Evolutionary conservation across 305 asterid genomes (phyloP).

Genomic region (Solanum hybrid): DNA sequence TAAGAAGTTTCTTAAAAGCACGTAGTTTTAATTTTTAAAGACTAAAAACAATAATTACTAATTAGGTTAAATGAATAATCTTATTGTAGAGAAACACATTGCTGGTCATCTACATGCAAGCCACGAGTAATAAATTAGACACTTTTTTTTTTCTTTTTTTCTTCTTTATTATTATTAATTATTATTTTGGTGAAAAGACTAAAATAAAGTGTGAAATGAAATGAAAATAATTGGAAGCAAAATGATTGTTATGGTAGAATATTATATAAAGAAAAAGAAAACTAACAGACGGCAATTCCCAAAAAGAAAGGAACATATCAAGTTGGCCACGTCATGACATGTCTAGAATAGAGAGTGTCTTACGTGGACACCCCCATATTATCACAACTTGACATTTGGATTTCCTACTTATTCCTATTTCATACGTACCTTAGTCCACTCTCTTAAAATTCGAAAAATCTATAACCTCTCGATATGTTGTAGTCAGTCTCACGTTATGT

Average conservation of each 20-base stretch:
- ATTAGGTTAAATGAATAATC: neutral
- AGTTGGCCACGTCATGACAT: constrained; percentile 17
- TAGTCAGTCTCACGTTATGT: neutral
- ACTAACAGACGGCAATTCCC: neutral
- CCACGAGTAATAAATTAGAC: constrained; percentile 19
- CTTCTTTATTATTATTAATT: too few relatives aligned
- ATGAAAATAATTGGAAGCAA: constrained; percentile 4
- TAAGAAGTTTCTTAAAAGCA: neutral
- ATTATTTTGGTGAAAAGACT: neutral
- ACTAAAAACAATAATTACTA: neutral
- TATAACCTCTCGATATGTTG: neutral
- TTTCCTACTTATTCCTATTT: neutral
- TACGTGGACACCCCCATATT: constrained; percentile 7
- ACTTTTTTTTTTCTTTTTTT: neutral
- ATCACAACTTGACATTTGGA: constrained; percentile 20
- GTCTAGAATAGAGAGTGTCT: neutral
- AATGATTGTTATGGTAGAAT: constrained; percentile 16
- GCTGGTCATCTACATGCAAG: constrained; percentile 6
- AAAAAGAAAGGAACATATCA: neutral
- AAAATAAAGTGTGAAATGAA: constrained; percentile 7
- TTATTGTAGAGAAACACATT: neutral
- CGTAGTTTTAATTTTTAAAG: neutral
- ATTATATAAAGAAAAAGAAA: neutral
- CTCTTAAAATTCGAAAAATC: neutral
- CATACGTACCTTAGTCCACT: neutral